Evolutionary conservation across 192 early-diverging fungal species (phyloP), one percentile per base, ranked within the genome.

Genomic region (Jimgerdemannia lactiflua): DNA sequence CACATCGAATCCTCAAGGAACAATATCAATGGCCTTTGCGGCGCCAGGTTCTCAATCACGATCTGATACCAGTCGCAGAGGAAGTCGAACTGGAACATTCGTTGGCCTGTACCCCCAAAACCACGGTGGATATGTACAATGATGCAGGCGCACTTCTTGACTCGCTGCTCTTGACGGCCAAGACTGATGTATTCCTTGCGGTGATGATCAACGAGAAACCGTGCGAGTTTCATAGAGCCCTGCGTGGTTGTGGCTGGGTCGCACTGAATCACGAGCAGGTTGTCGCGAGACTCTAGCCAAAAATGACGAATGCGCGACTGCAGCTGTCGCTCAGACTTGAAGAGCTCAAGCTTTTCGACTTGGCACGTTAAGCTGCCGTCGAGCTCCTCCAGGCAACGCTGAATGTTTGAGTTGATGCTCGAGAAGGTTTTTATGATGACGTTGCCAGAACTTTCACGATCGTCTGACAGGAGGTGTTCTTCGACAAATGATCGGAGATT

Each of bases 341-440:
- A 76, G 42, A 44, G 59, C 63, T 69, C 63, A 3, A 76, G 44
- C 39, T 64, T 76, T 6, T 63, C 74, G 0, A 63, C 54, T 54
- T 54, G 43, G 65, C 75, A 71, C 4, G 10, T 71, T 18, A 73
- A 9, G 3, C 42, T 8, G 59, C 17, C 14, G 49, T 14, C 49
- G 6, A 71, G 8, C 65, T 8, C 19, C 42, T 76, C 3, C 65
- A 76, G 65, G 29, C 42, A 73, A 20, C 43, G 3, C 18, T 72
- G 66, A 19, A 77, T 70, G 64, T 76, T 42, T 17, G 75, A 65
- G 18, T 71, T 71, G 63, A 76, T 76, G 63, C 66, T 76, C 4
- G 70, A 71, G 49, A 76, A 76, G 44, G 75, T 76, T n/a, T 76
- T 70, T 4, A 76, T 49, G 20, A 76, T 76, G 4, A 76, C 54